A percentile compares a stretch with the other conserved stretches of the same genome.
Evolutionary conservation across 768 basidiomycete species (phyloP).

Genomic region (Boletus subparvulus): DNA sequence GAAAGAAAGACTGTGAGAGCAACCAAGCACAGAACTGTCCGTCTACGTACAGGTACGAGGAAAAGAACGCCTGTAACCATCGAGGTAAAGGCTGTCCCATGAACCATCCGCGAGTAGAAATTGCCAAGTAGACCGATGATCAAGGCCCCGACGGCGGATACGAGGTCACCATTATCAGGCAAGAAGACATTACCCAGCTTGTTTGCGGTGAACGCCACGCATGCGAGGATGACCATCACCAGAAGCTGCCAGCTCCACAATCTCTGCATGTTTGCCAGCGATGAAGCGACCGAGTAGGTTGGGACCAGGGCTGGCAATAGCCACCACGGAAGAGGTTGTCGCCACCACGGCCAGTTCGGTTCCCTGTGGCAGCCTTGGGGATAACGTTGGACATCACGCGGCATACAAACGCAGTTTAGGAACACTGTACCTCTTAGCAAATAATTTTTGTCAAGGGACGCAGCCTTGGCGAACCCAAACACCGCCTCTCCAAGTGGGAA

Average conservation of each 20-base stretch:
- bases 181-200: slow-evolving; percentile 58
- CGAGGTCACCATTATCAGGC: slow-evolving; percentile 67
- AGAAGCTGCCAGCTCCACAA: slow-evolving; percentile 67
- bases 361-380: slow-evolving; percentile 70
- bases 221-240: slow-evolving; percentile 82
- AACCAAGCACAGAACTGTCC: background rate
- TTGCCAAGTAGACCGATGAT: slow-evolving; percentile 80
- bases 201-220: slow-evolving; percentile 71
- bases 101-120: slow-evolving; percentile 69
- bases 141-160: slow-evolving; percentile 76
- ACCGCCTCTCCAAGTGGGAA: slow-evolving; percentile 42
- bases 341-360: slow-evolving; percentile 72
- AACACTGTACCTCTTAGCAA: slow-evolving; percentile 27
- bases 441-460: slow-evolving; percentile 31
- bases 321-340: slow-evolving; percentile 81
- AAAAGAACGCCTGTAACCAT: slow-evolving; percentile 96
- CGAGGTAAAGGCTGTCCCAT: slow-evolving; percentile 83
- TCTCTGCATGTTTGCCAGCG: slow-evolving; percentile 74
- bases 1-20: slow-evolving; percentile 21
- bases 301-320: slow-evolving; percentile 76
- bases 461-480: slow-evolving; percentile 44
- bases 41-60: slow-evolving; percentile 71
- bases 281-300: slow-evolving; percentile 69
- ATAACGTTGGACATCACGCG: slow-evolving; percentile 30
- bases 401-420: slow-evolving; percentile 7